Conservation (phyloP, 2,329 filamentous ascomycete species). For the Colletotrichum falcatum region DNA sequence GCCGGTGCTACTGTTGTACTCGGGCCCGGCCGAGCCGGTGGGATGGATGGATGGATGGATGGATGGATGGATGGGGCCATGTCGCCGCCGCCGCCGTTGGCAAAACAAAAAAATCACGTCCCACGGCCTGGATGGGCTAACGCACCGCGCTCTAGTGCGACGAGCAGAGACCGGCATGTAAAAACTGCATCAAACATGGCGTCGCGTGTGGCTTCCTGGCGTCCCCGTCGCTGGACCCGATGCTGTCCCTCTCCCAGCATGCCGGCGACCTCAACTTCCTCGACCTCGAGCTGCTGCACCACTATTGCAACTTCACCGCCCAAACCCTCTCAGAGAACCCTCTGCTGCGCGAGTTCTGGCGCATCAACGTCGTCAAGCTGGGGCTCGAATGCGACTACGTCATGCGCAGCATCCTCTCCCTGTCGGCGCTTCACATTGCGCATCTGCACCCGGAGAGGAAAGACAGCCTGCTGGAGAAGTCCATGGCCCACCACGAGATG, state of each 20-base stretch:
- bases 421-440: slow-evolving; percentile 63
- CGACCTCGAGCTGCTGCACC: slow-evolving; percentile 65
- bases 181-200: slow-evolving; percentile 55
- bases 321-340: slow-evolving; percentile 59
- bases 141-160: slow-evolving; percentile 49
- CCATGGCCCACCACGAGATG: slow-evolving; percentile 47
- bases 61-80: too few species aligned
- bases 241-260: slow-evolving; percentile 33
- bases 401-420: slow-evolving; percentile 60
- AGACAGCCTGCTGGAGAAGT: slow-evolving; percentile 36
- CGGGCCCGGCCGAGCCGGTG: background rate
- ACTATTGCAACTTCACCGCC: slow-evolving; percentile 62
- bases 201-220: slow-evolving; percentile 53
- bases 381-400: slow-evolving; percentile 61
- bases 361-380: slow-evolving; percentile 59
- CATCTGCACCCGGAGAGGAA: slow-evolving; percentile 44
- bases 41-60: too few species aligned
- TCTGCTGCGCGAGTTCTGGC: slow-evolving; percentile 58
- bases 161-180: slow-evolving; percentile 53
- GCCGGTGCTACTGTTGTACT: background rate
- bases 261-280: slow-evolving; percentile 50
- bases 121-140: slow-evolving; percentile 10
- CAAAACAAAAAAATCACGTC: too few species aligned
- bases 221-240: slow-evolving; percentile 20
- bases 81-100: too few species aligned